Conservation (phyloP, 176 grass and related monocot species). For the Metroxylon sagu region DNA sequence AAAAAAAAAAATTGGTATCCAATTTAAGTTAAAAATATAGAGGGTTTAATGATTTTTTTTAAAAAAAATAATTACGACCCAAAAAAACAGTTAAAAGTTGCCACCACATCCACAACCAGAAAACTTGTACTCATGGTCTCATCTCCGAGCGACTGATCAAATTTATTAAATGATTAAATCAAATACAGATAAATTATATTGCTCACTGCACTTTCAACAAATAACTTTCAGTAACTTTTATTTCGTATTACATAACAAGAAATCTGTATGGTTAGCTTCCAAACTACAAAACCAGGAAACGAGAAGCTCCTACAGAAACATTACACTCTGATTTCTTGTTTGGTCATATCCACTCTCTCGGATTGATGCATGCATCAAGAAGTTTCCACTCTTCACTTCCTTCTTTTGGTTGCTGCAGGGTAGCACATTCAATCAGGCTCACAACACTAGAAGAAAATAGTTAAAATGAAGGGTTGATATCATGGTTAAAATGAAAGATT, state of each 20-base stretch:
- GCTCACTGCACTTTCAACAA: neutral
- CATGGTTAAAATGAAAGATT: neutral
- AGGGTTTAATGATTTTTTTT: no score
- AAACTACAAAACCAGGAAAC: neutral
- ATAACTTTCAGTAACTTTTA: neutral
- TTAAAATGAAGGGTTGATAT: no score
- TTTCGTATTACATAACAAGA: neutral
- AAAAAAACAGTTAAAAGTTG: no score
- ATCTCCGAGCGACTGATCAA: neutral
- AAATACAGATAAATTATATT: neutral
- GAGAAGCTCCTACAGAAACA: neutral
- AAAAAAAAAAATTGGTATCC: no score
- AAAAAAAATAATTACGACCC: no score
- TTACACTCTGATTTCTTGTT: no score
- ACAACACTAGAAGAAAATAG: no score
- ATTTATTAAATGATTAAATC: neutral
- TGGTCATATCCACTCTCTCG: conserved; percentile 80
- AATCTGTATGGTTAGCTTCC: neutral
- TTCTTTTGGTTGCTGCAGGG: conserved; percentile 67
- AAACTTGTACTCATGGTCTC: neutral
- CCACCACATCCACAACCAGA: no score
- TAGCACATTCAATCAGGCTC: neutral
- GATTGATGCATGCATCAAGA: conserved; percentile 86
- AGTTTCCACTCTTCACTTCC: conserved; percentile 95
- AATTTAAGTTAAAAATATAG: no score